Evolutionary conservation across 345 rosid species (phyloP).

Genomic region (Acer campestre): DNA sequence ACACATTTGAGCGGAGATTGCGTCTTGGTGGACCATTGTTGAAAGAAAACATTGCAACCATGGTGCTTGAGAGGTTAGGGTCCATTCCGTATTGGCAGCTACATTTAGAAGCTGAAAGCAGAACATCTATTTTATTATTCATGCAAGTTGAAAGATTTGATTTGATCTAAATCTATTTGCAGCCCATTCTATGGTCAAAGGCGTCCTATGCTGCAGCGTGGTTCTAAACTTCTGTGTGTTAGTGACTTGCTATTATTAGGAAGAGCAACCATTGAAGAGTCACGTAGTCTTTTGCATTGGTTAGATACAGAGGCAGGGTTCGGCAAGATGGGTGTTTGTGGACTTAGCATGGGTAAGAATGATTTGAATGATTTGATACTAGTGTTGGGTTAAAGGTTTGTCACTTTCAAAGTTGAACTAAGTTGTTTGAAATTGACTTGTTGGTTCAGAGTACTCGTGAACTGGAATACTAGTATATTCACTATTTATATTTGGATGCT

Average conservation of each 20-base stretch:
- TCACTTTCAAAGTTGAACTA: not conserved
- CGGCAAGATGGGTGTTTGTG: constrained; percentile 96
- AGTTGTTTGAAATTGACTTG: constrained; percentile 4
- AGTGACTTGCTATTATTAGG: constrained; percentile 96
- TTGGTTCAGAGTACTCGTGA: not conserved
- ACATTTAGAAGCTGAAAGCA: constrained; percentile 14
- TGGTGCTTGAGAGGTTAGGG: constrained; percentile 93
- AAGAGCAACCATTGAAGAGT: constrained; percentile 92
- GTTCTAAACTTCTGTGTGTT: constrained; percentile 88
- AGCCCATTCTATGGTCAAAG: constrained; percentile 97
- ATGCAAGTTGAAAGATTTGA: constrained; percentile 16
- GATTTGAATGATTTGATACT: not conserved
- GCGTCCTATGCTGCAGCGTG: constrained; percentile 85
- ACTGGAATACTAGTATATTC: not conserved
- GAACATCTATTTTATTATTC: constrained; percentile 8
- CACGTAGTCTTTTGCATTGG: constrained; percentile 92
- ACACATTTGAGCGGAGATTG: constrained; percentile 80
- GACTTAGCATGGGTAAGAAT: constrained; percentile 85
- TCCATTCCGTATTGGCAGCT: constrained; percentile 14
- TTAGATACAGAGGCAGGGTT: constrained; percentile 80
- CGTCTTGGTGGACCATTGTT: constrained; percentile 92
- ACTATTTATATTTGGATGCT: constrained; percentile 22
- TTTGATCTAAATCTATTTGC: constrained; percentile 41
- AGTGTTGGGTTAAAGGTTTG: not conserved
- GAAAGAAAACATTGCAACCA: constrained; percentile 89